phyloP scores from a whole-genome alignment of 208 protist genomes.

The Zelonia costaricensis region DNA sequence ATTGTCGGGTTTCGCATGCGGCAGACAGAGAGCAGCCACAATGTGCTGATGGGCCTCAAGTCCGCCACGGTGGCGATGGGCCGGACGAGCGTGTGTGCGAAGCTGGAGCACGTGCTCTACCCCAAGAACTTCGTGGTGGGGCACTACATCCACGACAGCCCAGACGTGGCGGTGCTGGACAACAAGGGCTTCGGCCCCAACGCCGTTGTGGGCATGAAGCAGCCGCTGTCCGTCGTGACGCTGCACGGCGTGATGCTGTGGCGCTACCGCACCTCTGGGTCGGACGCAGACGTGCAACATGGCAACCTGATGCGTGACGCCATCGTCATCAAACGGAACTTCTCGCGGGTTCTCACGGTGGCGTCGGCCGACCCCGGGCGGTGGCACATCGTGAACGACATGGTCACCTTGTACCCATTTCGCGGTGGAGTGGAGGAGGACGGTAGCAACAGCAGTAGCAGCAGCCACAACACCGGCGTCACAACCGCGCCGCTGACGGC shows the following conservation, averaged over 20 bases:
- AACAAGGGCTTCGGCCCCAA: constrained; percentile 53
- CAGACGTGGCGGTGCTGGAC: constrained; percentile 68
- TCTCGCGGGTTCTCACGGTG: constrained; percentile 65
- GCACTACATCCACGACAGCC: constrained; percentile 72
- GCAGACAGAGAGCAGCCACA: constrained; percentile 86
- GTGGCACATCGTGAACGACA: constrained; percentile 84
- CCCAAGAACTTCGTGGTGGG: constrained; percentile 64
- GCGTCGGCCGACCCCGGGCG: constrained; percentile 42
- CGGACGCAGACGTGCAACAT: constrained; percentile 20
- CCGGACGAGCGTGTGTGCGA: constrained; percentile 79
- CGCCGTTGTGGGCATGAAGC: constrained; percentile 53
- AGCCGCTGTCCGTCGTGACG: constrained; percentile 69
- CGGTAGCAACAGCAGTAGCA: not conserved
- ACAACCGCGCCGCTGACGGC: constrained; percentile 10
- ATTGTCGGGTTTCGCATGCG: constrained; percentile 77
- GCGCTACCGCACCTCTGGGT: constrained; percentile 46
- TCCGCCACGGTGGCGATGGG: constrained; percentile 65
- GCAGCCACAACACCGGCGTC: not conserved
- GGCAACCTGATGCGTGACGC: constrained; percentile 21
- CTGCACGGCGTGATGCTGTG: constrained; percentile 84
- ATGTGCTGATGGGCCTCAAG: constrained; percentile 66
- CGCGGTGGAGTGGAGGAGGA: constrained; percentile 20
- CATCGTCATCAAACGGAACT: constrained; percentile 77
- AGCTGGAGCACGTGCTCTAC: constrained; percentile 85
- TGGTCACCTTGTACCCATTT: constrained; percentile 75